Percentiles rank a stretch among this genome's conserved stretches.
These are phyloP conservation scores for Trypanosoma vivax DNA, from an alignment of 208 protist genomes.

Conservation along the genomic window DNA sequence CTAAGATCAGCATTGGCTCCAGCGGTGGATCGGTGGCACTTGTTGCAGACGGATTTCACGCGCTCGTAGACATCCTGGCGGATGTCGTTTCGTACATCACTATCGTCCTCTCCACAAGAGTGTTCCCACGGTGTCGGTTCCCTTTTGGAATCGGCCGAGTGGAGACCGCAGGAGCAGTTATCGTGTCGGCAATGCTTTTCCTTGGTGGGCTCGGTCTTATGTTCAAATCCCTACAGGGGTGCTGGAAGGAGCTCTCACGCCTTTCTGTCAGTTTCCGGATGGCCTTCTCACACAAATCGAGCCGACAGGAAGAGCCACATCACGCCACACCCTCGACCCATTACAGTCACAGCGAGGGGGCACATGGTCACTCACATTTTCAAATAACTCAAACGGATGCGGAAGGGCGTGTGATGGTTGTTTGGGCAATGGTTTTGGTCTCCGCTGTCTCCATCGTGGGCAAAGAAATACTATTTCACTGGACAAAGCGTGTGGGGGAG, in stretches of 20 bases:
- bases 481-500: slow-evolving; percentile 65
- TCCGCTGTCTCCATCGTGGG: slow-evolving; percentile 53
- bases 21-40: slow-evolving; percentile 79
- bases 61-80: slow-evolving; percentile 74
- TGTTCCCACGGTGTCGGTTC: slow-evolving; percentile 70
- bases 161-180: slow-evolving; percentile 73
- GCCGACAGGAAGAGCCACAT: no score
- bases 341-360: slow-evolving; percentile 10
- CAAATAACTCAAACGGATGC: slow-evolving; percentile 47
- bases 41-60: slow-evolving; percentile 81
- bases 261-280: background rate
- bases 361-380: slow-evolving; percentile 82
- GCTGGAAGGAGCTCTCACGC: slow-evolving; percentile 17
- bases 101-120: slow-evolving; percentile 50
- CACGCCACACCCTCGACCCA: slow-evolving; percentile 13
- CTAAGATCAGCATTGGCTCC: slow-evolving; percentile 65
- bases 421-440: slow-evolving; percentile 82
- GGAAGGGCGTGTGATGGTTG: slow-evolving; percentile 40
- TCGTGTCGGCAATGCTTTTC: slow-evolving; percentile 72
- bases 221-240: slow-evolving; percentile 51
- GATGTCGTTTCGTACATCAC: slow-evolving; percentile 75
- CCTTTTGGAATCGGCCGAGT: slow-evolving; percentile 80
- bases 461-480: slow-evolving; percentile 82
- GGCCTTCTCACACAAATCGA: background rate
- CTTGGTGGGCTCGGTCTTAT: slow-evolving; percentile 73